Percentiles rank a stretch among this genome's conserved stretches.
phyloP scores from a whole-genome alignment of 805 yeast species.

The Yarrowia deformans region DNA sequence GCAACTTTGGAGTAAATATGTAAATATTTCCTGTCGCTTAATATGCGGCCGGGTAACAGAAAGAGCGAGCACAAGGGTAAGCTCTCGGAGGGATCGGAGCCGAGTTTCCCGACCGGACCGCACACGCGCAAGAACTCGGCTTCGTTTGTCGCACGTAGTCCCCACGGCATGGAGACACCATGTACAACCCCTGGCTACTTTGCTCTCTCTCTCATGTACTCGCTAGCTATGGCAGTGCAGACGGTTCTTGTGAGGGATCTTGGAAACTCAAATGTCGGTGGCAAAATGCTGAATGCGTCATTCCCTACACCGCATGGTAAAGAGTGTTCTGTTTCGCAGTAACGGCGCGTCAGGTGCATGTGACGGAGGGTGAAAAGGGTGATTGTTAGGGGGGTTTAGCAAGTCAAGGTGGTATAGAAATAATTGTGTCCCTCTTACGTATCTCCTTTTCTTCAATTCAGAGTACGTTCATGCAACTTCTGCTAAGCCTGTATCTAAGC shows the following conservation, averaged over 20 bases:
- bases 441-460: no score
- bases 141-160: neutral
- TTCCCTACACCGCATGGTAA: neutral
- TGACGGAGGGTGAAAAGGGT: neutral
- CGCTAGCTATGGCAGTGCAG: slow-evolving; percentile 7
- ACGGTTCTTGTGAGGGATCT: neutral
- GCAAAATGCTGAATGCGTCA: neutral
- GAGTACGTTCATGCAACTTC: no score
- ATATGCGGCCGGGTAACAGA: slow-evolving; percentile 36
- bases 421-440: no score
- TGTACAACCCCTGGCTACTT: neutral
- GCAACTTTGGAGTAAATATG: neutral
- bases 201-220: slow-evolving; percentile 25
- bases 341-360: neutral
- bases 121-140: neutral
- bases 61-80: neutral
- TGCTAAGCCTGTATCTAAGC: no score
- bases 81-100: slow-evolving; percentile 19
- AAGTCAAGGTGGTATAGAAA: no score
- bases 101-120: neutral
- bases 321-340: neutral
- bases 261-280: slow-evolving; percentile 6
- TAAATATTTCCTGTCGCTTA: neutral
- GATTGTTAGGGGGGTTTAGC: no score
- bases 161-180: neutral